A percentile compares a stretch with the other conserved stretches of the same genome.
Evolutionary conservation across 169 alveolate species (phyloP).

Genomic region (Eimeria necatrix): DNA sequence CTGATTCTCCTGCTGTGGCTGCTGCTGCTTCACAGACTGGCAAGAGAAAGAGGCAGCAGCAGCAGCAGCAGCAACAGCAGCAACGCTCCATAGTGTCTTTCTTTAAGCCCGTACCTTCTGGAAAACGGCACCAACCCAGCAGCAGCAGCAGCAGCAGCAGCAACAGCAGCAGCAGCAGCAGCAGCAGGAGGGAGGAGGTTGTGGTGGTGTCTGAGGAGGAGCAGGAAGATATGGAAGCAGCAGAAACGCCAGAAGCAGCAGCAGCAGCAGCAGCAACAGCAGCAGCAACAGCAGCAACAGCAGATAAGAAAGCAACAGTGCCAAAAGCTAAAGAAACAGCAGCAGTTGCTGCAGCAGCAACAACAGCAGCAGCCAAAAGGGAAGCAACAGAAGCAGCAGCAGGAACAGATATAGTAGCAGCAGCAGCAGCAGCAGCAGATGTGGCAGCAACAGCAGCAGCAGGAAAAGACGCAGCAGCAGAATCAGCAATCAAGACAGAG

Average conservation of each 20-base stretch:
- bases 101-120: background rate
- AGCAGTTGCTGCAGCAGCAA: background rate
- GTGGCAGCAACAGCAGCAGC: background rate
- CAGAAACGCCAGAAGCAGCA: background rate
- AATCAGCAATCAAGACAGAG: background rate
- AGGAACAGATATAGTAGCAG: background rate
- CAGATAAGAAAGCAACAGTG: background rate
- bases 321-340: background rate
- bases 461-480: background rate
- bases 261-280: constrained; percentile 7
- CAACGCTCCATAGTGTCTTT: background rate
- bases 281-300: constrained; percentile 14
- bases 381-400: constrained; percentile 1
- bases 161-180: background rate
- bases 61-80: background rate
- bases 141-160: background rate
- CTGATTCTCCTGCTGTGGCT: background rate
- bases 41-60: background rate
- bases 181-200: background rate
- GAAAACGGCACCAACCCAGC: background rate
- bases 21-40: background rate
- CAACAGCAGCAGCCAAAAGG: background rate
- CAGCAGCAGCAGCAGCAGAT: background rate
- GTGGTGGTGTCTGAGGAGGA: background rate
- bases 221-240: background rate